phyloP scores from a whole-genome alignment of 352 stramenopile species.

The Pythium rhizo-oryzae region DNA sequence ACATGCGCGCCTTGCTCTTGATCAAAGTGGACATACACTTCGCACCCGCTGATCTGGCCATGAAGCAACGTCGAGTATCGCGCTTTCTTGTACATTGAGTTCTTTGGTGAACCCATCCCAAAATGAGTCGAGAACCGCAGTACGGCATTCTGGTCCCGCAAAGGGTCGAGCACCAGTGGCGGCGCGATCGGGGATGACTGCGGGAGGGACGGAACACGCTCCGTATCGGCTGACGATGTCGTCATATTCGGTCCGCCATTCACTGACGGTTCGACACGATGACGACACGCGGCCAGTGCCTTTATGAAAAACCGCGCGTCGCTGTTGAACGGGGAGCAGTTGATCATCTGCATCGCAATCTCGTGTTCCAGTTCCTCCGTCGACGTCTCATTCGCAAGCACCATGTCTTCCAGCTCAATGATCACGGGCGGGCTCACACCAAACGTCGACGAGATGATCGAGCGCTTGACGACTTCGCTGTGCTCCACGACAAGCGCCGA shows the following conservation, averaged over 20 bases:
- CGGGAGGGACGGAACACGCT: constrained; percentile 39
- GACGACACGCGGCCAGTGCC: constrained; percentile 45
- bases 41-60: constrained; percentile 49
- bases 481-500: constrained; percentile 54
- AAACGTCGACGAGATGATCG: constrained; percentile 48
- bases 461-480: constrained; percentile 43
- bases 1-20: constrained; percentile 50
- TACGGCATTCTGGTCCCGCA: constrained; percentile 52
- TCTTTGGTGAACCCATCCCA: constrained; percentile 31
- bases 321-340: constrained; percentile 34
- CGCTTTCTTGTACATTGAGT: constrained; percentile 36
- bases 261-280: constrained; percentile 30
- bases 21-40: constrained; percentile 65
- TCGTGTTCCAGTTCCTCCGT: constrained; percentile 51
- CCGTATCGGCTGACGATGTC: neutral
- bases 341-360: constrained; percentile 47
- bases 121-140: constrained; percentile 52
- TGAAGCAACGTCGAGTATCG: constrained; percentile 48
- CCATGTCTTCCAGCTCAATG: constrained; percentile 46
- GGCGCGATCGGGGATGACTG: constrained; percentile 45
- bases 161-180: constrained; percentile 41
- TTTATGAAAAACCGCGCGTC: constrained; percentile 48
- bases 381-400: constrained; percentile 45
- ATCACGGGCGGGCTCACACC: constrained; percentile 43
- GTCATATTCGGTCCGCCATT: constrained; percentile 2